Base-by-base conservation (phyloP, 2,329 filamentous ascomycete genomes). In the Fusarium algeriense region DNA sequence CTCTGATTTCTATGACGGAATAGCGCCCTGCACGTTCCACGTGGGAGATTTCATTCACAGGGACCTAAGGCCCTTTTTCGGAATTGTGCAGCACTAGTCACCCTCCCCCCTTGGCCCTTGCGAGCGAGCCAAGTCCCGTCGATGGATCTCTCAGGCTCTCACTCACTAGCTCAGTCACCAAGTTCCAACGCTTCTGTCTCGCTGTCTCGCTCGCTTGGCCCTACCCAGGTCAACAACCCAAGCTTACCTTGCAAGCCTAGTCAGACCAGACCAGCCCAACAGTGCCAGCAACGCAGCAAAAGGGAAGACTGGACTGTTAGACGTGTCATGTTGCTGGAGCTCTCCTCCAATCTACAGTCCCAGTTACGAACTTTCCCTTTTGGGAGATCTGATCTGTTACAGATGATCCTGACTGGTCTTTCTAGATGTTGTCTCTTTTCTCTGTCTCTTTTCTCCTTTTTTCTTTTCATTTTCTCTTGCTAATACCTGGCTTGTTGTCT, bases 11-110 rank as follows among this genome's bases (percentile, higher is more conserved):
- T 57, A 70, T 74, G 73, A 73, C 67, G 69, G 71, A 75, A 73
- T 65, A 66, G 71, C 56, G 66, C 63, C 64, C 75, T 79, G 76
- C 77, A 79, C 67, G 72, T 71, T 74, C 77, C 77, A 79, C 77
- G 76, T 79, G 77, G 77, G 69, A 73, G 62, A 65, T 69, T 70
- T 66, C 67, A 71, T 64, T 64, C 64, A 67, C 68, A 74, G 64
- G 60, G 59, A 61, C 66, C 56, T 58, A 30, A 57, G 40, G 52
- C 61, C 69, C 58, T 62, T 68, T 75, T 77, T 76, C 60, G 74
- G 75, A 74, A 65, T 50, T 69, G 63, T 76, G 75, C 74, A 76
- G 67, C 75, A 68, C 69, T 75, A 74, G 71, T 60, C 67, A 62
- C 61, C 62, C 60, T n/a, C 55, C 62, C 63, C 54, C 62, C 41